Evolutionary conservation across 305 asterid genomes (phyloP), one percentile per base, ranked within the genome.

Genomic region (Solanum chacoense): DNA sequence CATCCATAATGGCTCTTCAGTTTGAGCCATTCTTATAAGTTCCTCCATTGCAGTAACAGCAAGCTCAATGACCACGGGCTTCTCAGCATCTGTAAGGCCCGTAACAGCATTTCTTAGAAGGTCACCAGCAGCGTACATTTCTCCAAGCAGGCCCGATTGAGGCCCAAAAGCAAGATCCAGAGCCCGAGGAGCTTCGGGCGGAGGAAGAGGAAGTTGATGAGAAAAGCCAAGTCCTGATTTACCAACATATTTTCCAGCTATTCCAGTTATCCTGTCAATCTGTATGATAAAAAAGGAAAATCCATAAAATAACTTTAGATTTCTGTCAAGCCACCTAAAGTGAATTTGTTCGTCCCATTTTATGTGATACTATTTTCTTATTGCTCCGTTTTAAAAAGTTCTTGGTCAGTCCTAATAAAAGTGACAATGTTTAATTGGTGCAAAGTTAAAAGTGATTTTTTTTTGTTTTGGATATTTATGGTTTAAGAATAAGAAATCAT

Each of bases 41-140:
- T 93, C 97, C 87, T 94, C 96, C 96, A 93, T 93, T 14, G 95
- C 96, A 11, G 91, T 85, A 71, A 31, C 69, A 13, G 92, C 95
- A 18, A 88, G 88, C 31, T 93, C 94, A 37, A 92, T 42, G 63
- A 93, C 89, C 40, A 84, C 59, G 11, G 88, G 67, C 89, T 79
- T 90, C 22, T 87, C 89, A 6, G 88, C 88, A 29, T 86, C 92
- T 7, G 50, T 87, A 71, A 84, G 89, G 20, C 88, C 72, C 1
- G 87, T 88, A 40, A 37, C 85, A 8, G 74, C 22, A 20, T 84
- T 67, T 7, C 92, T 65, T 73, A 88, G 87, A 50, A 90, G 85
- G 50, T 87, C 89, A 11, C 85, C 73, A 22, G 85, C 83, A 55
- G 78, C 85, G 79, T 42, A 89, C 50, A 89, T 18, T 42, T 85